Evolutionary conservation across 371 early-diverging fungal genomes (phyloP), one percentile per base, ranked within the genome.

Genomic region (Entomophthora muscae): DNA sequence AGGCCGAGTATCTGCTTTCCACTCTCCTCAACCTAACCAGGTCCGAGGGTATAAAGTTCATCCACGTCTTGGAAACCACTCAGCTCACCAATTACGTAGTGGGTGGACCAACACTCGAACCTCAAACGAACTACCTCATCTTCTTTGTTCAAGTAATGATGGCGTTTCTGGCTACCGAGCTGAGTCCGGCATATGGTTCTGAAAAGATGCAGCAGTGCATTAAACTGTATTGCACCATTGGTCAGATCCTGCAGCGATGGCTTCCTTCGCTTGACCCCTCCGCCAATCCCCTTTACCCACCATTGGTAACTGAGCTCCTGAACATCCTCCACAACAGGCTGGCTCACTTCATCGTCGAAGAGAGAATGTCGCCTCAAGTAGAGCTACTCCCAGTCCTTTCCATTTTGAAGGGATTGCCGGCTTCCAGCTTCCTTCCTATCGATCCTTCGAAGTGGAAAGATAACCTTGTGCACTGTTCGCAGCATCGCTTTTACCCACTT

Each of bases 1-100:
- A 61, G 26, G 30, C 42, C 32, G 61, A 61, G 21, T 61, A 61
- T 30, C 21, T 30, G 2, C 23, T 61, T 24, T 5, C 32, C 10
- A 61, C 61, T 24, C 42, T 61, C 10, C 23, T 61, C 23, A 61
- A 61, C 27, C 42, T 61, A 12, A 32, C 61, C 42, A 32, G 26
- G 27, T 61, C 61, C 5, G 61, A 61, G 26, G 61, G 61, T 17
- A 28, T 33, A n/a, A 22, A 31, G n/a, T 61, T 61, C n/a, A 61
- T 61, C 31, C 33, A 61, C n/a, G 52, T 24, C 2, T 33, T 61
- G 13, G n/a, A 33, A 33, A 23, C 28, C 27, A 61, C 61, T 21
- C 31, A 26, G 7, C 22, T 61, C 22, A 24, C 22, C 22, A 42
- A 17, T 42, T 42, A 17, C 42, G 42, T 17, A 5, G 42, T 17